Base-by-base conservation (phyloP, 208 protist species). In the Leishmania arabica region DNA sequence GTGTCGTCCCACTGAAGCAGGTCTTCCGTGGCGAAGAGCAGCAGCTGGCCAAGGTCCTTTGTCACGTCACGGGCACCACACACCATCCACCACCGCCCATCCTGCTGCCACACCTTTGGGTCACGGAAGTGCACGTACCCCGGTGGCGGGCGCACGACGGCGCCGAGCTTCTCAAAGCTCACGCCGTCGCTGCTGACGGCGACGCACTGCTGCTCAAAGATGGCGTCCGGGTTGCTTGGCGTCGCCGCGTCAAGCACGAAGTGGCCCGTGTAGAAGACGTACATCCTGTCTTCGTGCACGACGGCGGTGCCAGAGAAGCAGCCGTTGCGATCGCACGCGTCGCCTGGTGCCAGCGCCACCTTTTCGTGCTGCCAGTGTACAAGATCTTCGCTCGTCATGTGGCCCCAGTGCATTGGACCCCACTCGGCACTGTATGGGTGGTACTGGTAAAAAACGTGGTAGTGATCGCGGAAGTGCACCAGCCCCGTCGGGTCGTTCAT, bases 321-420 rank as follows among this genome's bases (percentile, higher is more conserved):
- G 58, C 89, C 89, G 68, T 92, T 86, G 21, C 82, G 81, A 79
- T 92, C 89, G 75, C 80, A 89, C 71, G 84, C 42, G n/a, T 87
- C 86, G 3, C 86, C 86, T 1, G 89, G 89, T 0, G 86, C 89
- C 24, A 92, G 78, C 0, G 89, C 89, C 0, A 76, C 70, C 51
- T 80, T 83, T 64, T 89, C 45, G 58, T 88, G 86, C 80, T 84
- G 62, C 89, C 89, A 92, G 84, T 92, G 79, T 2, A 92, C 82
- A 5, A 92, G 78, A 21, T 92, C 89, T 15, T 84, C 73, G 75
- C 89, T 92, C 24, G 83, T 86, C 60, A 77, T 40, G 82, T 92
- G 89, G 40, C 86, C 89, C 89, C 89, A 92, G 84, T 92, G 89
- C 89, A 92, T 92, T 24, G 79, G 76, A n/a, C 89, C 89, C 89